These are phyloP conservation scores for Leccinum incarnatum DNA, from an alignment of 768 basidiomycete species.

Conservation along the genomic window DNA sequence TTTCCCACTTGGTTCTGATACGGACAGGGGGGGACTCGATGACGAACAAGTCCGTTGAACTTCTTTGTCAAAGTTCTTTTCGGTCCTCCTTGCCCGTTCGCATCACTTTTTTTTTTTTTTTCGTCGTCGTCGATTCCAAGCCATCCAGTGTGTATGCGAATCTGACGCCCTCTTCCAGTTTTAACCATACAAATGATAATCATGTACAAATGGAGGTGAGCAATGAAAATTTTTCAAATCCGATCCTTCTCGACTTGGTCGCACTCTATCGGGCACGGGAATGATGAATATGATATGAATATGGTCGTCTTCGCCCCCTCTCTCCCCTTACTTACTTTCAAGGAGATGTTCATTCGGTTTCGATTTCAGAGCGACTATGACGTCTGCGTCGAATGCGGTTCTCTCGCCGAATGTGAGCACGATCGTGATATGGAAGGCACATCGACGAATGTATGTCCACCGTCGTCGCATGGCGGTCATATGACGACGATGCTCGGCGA, in stretches of 20 bases:
- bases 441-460: slow-evolving; percentile 4
- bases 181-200: slow-evolving; percentile 69
- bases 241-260: slow-evolving; percentile 15
- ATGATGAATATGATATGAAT: not conserved
- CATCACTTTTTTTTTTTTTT: not conserved
- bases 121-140: not conserved
- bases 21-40: not conserved
- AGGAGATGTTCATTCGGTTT: slow-evolving; percentile 1
- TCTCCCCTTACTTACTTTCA: slow-evolving; percentile 2
- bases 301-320: not conserved
- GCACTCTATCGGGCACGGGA: slow-evolving; percentile 19
- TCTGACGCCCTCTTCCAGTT: slow-evolving; percentile 41
- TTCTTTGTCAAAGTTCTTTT: not conserved
- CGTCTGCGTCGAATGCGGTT: slow-evolving; percentile 73
- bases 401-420: slow-evolving; percentile 64
- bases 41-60: not conserved
- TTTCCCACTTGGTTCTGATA: not conserved
- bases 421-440: slow-evolving; percentile 37
- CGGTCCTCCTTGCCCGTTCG: not conserved
- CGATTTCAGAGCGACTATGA: slow-evolving; percentile 60
- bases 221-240: slow-evolving; percentile 4
- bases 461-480: slow-evolving; percentile 14
- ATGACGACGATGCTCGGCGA: slow-evolving; percentile 7
- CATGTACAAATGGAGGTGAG: slow-evolving; percentile 73
- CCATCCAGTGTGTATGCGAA: slow-evolving; percentile 4